Evolutionary conservation across 2,329 filamentous ascomycete genomes (phyloP), one percentile per base, ranked within the genome.

Genomic region (Colletotrichum navitas): DNA sequence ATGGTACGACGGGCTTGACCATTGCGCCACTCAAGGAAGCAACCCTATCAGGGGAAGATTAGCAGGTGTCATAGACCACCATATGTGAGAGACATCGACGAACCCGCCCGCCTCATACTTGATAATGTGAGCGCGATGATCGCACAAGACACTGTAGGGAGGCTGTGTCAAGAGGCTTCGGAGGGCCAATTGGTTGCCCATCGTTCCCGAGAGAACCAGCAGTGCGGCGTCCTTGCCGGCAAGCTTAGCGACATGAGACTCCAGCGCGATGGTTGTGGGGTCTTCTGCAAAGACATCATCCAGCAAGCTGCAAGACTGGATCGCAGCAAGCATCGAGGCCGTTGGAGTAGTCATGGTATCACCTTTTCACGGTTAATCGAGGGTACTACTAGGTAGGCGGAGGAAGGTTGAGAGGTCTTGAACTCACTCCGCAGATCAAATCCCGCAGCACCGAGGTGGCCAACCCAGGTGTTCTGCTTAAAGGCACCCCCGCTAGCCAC

Each of bases 181-280:
- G 52, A 97, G 86, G 0, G 92, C 91, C 24, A 98, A 85, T 80
- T 97, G 94, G 82, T 98, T 98, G 51, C 94, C 94, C 94, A 97
- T 97, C 5, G 95, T 97, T 4, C 95, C 95, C 0, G 93, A 96
- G 71, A 97, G 86, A 66, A 97, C 93, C 65, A 97, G 91, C 5
- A 98, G 85, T 0, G 89, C 92, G 10, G 90, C 90, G 77, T 94
- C 91, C 76, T 97, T 94, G 75, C 90, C 90, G 0, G 93, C 89
- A 4, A 97, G 86, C 41, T 87, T 79, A 24, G 94, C 93, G 55
- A 97, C 87, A 79, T 93, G 91, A 56, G 86, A 82, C 80, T 98
- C 93, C 51, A 98, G 89, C 32, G 88, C 86, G 62, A 88, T 90
- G 1, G 95, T 98, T 0, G 92, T 94, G 0, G 89, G 85, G 77